A percentile compares a stretch with the other conserved stretches of the same genome.
phyloP scores from a whole-genome alignment of 441 rosid species.

The Biscutella laevigata region DNA sequence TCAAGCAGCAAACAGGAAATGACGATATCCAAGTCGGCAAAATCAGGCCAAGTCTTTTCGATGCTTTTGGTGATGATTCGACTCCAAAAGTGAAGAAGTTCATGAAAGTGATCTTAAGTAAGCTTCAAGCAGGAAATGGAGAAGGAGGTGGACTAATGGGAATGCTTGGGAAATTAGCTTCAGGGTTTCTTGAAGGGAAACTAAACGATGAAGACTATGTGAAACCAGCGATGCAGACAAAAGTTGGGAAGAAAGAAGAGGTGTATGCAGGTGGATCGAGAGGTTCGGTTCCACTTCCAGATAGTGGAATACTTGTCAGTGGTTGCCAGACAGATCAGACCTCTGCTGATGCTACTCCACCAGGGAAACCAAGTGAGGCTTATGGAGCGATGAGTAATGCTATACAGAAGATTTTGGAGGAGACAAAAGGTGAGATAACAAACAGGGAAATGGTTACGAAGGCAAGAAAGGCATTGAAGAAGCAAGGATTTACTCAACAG shows the following conservation, averaged over 20 bases:
- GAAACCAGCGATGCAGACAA: conserved; percentile 57
- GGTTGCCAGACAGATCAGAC: conserved; percentile 90
- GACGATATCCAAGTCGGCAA: conserved; percentile 87
- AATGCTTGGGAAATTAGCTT: conserved; percentile 74
- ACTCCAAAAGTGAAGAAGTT: conserved; percentile 97
- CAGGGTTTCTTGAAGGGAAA: conserved; percentile 71
- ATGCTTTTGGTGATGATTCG: conserved; percentile 76
- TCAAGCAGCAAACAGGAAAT: conserved; percentile 82
- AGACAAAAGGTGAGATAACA: conserved; percentile 45
- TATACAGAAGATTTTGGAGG: conserved; percentile 58
- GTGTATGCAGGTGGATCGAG: conserved; percentile 62
- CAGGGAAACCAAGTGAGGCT: conserved; percentile 53
- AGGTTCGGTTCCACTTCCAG: conserved; percentile 45
- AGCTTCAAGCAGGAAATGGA: conserved; percentile 35
- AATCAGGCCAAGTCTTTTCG: conserved; percentile 74
- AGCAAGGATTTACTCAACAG: conserved; percentile 76
- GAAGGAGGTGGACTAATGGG: conserved; percentile 56
- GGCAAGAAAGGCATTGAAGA: conserved; percentile 57
- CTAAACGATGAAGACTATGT: conserved; percentile 53
- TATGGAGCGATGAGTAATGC: conserved; percentile 94
- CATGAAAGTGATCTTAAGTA: conserved; percentile 66
- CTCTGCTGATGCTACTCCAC: conserved; percentile 94
- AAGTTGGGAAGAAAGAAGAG: conserved; percentile 59
- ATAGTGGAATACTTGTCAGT: conserved; percentile 66
- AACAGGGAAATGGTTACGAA: conserved; percentile 52